Conservation (phyloP, 495 filamentous ascomycete genomes). For the Neurospora sp. region DNA sequence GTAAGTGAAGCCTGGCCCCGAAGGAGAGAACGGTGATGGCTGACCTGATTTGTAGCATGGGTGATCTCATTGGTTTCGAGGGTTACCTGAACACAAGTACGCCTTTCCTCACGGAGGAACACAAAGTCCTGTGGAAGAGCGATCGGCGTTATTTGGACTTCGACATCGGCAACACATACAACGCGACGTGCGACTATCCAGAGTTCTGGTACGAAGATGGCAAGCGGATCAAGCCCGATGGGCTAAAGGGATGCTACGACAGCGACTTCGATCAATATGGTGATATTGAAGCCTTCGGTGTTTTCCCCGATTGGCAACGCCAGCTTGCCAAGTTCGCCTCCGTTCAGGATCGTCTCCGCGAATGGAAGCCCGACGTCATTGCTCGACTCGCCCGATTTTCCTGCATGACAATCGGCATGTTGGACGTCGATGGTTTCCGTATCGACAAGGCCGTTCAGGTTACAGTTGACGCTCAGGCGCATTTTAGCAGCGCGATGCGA, state of each 20-base stretch:
- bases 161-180: conserved; percentile 45
- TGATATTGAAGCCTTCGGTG: conserved; percentile 58
- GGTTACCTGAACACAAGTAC: conserved; percentile 57
- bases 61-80: conserved; percentile 59
- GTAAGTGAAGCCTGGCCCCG: conserved; percentile 8
- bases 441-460: conserved; percentile 61
- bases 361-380: conserved; percentile 54
- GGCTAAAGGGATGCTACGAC: conserved; percentile 52
- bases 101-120: conserved; percentile 46
- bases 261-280: conserved; percentile 67
- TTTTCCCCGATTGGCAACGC: conserved; percentile 54
- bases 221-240: conserved; percentile 35
- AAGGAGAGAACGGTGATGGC: background rate
- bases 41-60: conserved; percentile 34
- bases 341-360: conserved; percentile 65
- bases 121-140: conserved; percentile 50
- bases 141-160: conserved; percentile 55
- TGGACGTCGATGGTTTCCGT: conserved; percentile 63
- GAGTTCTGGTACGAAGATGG: conserved; percentile 60
- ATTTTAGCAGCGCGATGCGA: conserved; percentile 44
- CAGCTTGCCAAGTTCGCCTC: conserved; percentile 65
- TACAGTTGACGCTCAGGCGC: conserved; percentile 52
- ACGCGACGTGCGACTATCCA: conserved; percentile 51
- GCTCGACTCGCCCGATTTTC: conserved; percentile 53
- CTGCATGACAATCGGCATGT: conserved; percentile 51